These are phyloP conservation scores for Cudoniella acicularis DNA, from an alignment of 495 filamentous ascomycete species.

Conservation along the genomic window DNA sequence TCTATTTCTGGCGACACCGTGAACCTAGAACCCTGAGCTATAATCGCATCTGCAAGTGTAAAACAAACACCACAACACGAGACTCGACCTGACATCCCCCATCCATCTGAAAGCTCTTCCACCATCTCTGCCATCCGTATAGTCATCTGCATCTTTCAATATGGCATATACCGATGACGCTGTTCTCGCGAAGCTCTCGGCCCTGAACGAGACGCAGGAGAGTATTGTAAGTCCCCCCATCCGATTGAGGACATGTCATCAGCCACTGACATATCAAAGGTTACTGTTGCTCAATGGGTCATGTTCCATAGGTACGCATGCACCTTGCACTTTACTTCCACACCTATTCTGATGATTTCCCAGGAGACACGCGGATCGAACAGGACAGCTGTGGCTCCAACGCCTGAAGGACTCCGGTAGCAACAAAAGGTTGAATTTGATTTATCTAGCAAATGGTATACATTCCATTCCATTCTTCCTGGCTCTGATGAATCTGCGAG, in stretches of 20 bases:
- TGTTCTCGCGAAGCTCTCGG: constrained; percentile 87
- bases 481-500: neutral
- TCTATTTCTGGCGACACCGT: neutral
- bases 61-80: neutral
- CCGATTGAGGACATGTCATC: neutral
- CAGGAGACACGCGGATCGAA: constrained; percentile 89
- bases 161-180: constrained; percentile 97
- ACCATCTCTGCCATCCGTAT: neutral
- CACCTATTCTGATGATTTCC: constrained; percentile 26
- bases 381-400: constrained; percentile 83
- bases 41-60: neutral
- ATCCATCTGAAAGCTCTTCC: neutral
- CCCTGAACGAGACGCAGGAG: constrained; percentile 93
- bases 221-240: constrained; percentile 60
- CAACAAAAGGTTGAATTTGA: constrained; percentile 80
- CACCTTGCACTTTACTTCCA: constrained; percentile 7
- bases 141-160: neutral
- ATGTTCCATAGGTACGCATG: constrained; percentile 89
- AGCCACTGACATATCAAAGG: constrained; percentile 13
- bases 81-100: neutral
- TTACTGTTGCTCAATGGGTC: constrained; percentile 92
- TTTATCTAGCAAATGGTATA: constrained; percentile 94
- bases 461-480: neutral
- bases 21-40: neutral
- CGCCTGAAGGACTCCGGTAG: constrained; percentile 79